Evolutionary conservation across 208 protist genomes (phyloP).

Genomic region (Trypanosoma scelopori): DNA sequence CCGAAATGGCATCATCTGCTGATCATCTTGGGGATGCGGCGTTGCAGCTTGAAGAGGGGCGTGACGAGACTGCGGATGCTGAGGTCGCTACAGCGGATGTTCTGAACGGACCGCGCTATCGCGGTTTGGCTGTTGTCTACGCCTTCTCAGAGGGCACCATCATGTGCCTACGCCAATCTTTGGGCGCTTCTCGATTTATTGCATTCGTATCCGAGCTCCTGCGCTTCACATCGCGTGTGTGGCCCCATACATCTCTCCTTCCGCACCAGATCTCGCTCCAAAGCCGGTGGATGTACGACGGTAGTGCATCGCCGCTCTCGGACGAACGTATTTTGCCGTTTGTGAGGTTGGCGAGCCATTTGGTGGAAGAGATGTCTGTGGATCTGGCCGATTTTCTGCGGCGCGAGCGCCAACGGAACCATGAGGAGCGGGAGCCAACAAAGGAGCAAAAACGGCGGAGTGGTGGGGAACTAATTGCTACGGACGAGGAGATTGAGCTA

Average conservation of each 20-base stretch:
- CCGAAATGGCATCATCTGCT: neutral
- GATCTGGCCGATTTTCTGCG: constrained; percentile 24
- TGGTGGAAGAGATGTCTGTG: constrained; percentile 29
- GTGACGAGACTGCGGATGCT: neutral
- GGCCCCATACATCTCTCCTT: neutral
- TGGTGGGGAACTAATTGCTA: neutral
- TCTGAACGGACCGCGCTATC: neutral
- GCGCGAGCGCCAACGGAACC: neutral
- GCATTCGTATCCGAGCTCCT: constrained; percentile 21
- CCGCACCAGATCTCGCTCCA: neutral
- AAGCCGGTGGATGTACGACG: constrained; percentile 22
- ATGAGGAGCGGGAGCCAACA: neutral
- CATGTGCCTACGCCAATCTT: constrained; percentile 11
- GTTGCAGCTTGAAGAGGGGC: neutral
- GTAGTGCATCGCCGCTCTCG: constrained; percentile 15
- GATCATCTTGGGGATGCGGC: neutral
- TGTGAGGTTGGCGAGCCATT: constrained; percentile 7
- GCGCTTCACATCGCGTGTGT: neutral
- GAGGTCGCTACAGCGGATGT: neutral
- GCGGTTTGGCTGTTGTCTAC: constrained; percentile 21
- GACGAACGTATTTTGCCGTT: constrained; percentile 18
- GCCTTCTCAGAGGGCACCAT: constrained; percentile 21
- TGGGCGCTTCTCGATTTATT: constrained; percentile 29
- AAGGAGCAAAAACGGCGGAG: neutral
- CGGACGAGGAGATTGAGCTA: constrained; percentile 5